phyloP scores from a whole-genome alignment of 2,329 filamentous ascomycete species.

The Didymellaceae sp. region DNA sequence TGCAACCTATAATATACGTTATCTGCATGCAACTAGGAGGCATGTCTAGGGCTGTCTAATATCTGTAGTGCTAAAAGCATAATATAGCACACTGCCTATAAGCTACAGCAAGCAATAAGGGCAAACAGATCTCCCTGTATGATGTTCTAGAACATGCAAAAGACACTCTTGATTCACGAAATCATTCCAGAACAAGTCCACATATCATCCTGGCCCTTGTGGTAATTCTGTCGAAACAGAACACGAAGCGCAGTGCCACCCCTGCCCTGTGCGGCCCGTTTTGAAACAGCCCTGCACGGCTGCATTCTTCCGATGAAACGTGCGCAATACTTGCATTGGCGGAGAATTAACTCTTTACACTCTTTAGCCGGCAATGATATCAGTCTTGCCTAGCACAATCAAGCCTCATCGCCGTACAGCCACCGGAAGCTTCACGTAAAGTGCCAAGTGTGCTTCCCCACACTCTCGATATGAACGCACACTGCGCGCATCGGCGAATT shows the following conservation, averaged over 20 bases:
- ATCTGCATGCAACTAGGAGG: too few species aligned
- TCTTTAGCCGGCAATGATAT: slow-evolving; percentile 13
- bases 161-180: too few species aligned
- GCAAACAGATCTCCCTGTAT: too few species aligned
- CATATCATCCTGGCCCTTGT: too few species aligned
- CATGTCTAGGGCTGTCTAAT: too few species aligned
- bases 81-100: too few species aligned
- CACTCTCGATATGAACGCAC: neutral
- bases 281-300: slow-evolving; percentile 8
- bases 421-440: slow-evolving; percentile 29
- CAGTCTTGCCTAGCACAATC: neutral
- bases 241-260: neutral
- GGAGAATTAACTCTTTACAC: neutral
- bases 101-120: too few species aligned
- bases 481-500: neutral
- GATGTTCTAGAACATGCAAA: too few species aligned
- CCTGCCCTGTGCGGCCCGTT: neutral
- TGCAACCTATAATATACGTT: too few species aligned
- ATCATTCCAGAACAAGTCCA: too few species aligned
- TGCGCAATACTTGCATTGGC: neutral
- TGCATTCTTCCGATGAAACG: neutral
- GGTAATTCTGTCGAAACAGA: neutral
- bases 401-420: slow-evolving; percentile 15
- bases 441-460: slow-evolving; percentile 10
- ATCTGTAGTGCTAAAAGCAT: too few species aligned